Base-by-base conservation (phyloP, 169 alveolate genomes). In the Cryptosporidium tyzzeri region DNA sequence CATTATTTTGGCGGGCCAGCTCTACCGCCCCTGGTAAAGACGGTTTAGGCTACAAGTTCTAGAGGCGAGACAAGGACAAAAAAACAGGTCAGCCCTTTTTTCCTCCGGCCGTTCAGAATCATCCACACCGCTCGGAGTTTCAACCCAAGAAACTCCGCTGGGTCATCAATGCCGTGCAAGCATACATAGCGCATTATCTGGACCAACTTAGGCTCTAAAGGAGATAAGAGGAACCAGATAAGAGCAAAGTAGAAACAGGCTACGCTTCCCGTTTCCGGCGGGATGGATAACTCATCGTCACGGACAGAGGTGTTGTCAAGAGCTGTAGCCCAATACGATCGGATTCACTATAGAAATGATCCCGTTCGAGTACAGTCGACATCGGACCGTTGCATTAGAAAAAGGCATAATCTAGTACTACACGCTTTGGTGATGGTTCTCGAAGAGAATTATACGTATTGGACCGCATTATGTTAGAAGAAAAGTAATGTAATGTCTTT, bases 281-380 rank as follows among this genome's bases (percentile, higher is more conserved):
- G 95, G 93, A 92, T 93, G 95, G 87, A 73, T 65, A 91, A 75
- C 94, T 93, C 95, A 93, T 93, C 95, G 86, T 93, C 95, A 92
- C 95, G 95, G 95, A 85, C 86, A 94, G 92, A 92, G 95, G 93
- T 94, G 91, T 86, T 86, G 92, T 86, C 95, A 91, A 94, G 93
- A 93, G 95, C 95, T 93, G 95, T 85, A 92, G 95, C 91, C 80
- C 91, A 75, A 92, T 86, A 86, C 92, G 74, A 85, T 86, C 92
- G 93, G 94, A 92, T 93, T 92, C 94, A 93, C 95, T 93, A 93
- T 93, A 93, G 95, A 93, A 93, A 93, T 93, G 95, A 93, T 93
- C 95, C 95, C 91, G 95, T 93, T 91, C 95, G 95, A 93, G 95
- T 94, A 93, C 95, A 93, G 95, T 93, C 95, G 95, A 93, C 95